Evolutionary conservation across 192 early-diverging fungal genomes (phyloP).

Genomic region (Phlyctochytrium planicorne): DNA sequence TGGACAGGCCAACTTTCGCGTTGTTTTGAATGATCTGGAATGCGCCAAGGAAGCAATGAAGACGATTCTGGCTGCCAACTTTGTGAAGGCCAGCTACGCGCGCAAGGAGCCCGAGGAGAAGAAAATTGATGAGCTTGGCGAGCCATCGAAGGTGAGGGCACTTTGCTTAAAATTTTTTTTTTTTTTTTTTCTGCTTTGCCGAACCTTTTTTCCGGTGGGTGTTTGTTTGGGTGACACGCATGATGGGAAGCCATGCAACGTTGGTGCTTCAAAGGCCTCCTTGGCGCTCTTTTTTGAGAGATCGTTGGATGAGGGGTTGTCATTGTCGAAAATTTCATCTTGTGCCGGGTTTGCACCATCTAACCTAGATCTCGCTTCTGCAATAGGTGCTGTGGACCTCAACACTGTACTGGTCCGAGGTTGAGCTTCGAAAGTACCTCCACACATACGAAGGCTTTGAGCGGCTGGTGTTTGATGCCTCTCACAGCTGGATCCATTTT

Average conservation of each 20-base stretch:
- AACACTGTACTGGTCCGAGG: conserved; percentile 18
- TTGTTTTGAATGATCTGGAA: conserved; percentile 6
- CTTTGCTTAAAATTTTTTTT: too few species aligned
- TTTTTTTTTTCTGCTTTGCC: too few species aligned
- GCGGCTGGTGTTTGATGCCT: conserved; percentile 7
- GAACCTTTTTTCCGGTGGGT: too few species aligned
- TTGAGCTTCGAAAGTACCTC: conserved; percentile 12
- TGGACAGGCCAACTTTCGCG: conserved; percentile 17
- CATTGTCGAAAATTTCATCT: too few species aligned
- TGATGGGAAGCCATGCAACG: too few species aligned
- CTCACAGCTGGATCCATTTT: conserved; percentile 19
- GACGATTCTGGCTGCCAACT: background rate
- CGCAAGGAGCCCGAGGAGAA: conserved; percentile 15
- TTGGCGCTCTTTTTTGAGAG: too few species aligned
- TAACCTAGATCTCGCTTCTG: too few species aligned
- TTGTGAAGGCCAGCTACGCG: conserved; percentile 9
- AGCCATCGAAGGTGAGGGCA: conserved; percentile 12
- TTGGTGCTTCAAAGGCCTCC: too few species aligned
- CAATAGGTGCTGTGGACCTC: conserved; percentile 18
- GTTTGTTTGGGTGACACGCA: too few species aligned
- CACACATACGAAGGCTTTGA: conserved; percentile 15
- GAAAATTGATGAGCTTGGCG: conserved; percentile 7
- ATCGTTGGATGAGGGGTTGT: too few species aligned
- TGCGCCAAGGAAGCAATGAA: conserved; percentile 12
- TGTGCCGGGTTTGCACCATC: too few species aligned